Evolutionary conservation across 1,139 yeast genomes (phyloP).

Genomic region (Magnusiomyces sp.): DNA sequence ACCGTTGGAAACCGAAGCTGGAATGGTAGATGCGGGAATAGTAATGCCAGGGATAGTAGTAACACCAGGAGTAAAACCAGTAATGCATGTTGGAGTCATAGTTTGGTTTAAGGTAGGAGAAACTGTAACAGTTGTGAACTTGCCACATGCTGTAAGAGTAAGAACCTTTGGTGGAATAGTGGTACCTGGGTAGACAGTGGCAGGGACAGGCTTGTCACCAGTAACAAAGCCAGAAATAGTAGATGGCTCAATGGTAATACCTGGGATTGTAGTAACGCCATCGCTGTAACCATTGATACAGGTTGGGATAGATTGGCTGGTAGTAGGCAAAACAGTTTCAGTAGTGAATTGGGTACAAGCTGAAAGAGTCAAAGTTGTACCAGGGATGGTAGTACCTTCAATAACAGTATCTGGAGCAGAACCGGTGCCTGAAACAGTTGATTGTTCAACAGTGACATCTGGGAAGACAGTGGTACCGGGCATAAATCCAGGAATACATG

Average conservation of each 20-base stretch:
- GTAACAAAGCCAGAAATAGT: slow-evolving; percentile 5
- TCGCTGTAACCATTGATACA: background rate
- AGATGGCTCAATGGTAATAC: slow-evolving; percentile 1
- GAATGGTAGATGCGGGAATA: slow-evolving; percentile 1
- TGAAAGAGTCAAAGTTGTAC: slow-evolving; percentile 7
- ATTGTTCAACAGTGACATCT: background rate
- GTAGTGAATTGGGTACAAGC: slow-evolving; percentile 7
- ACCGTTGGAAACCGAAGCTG: slow-evolving; percentile 8
- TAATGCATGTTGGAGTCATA: slow-evolving; percentile 4
- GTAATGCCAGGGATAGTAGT: slow-evolving; percentile 6
- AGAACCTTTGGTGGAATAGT: slow-evolving; percentile 7
- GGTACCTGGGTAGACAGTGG: slow-evolving; percentile 5
- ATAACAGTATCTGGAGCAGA: slow-evolving; percentile 9
- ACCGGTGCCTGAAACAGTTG: slow-evolving; percentile 3
- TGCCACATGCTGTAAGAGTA: slow-evolving; percentile 7
- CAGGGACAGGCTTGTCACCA: slow-evolving; percentile 8
- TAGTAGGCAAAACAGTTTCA: slow-evolving; percentile 1
- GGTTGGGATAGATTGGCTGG: background rate
- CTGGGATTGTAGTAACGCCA: slow-evolving; percentile 1
- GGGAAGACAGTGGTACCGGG: slow-evolving; percentile 7
- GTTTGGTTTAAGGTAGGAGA: slow-evolving; percentile 4
- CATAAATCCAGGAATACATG: slow-evolving; percentile 7
- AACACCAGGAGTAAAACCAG: background rate
- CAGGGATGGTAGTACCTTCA: slow-evolving; percentile 7
- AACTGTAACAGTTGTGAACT: slow-evolving; percentile 4